Percentiles rank a stretch among this genome's conserved stretches.
Conservation (phyloP, 805 yeast genomes). For the Sungouiella thailandica region DNA sequence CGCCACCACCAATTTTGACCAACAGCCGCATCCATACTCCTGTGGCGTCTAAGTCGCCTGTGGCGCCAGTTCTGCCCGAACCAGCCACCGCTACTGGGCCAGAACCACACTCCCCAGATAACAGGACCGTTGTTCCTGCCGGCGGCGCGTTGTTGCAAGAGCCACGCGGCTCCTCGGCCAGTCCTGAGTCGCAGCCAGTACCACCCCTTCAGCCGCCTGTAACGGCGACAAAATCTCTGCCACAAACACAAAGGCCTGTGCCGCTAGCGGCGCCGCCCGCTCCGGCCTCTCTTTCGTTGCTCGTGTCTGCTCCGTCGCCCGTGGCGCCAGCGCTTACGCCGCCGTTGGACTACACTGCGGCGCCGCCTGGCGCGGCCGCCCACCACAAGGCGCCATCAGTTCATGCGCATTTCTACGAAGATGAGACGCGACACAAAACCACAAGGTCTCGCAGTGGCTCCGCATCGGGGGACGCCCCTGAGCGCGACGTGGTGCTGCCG, state of each 20-base stretch:
- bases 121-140: constrained; percentile 30
- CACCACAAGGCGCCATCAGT: constrained; percentile 58
- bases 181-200: not conserved
- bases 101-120: constrained; percentile 2
- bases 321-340: constrained; percentile 2
- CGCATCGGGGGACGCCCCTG: constrained; percentile 24
- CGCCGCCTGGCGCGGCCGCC: constrained; percentile 26
- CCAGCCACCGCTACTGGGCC: constrained; percentile 1
- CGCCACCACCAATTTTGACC: constrained; percentile 64
- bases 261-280: constrained; percentile 1
- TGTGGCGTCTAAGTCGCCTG: not conserved
- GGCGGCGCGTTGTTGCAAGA: constrained; percentile 42
- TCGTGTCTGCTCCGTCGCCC: not conserved
- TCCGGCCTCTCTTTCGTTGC: not conserved
- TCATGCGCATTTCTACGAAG: constrained; percentile 76
- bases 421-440: constrained; percentile 47
- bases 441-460: constrained; percentile 39
- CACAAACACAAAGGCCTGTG: not conserved
- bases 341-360: constrained; percentile 20
- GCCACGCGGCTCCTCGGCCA: not conserved
- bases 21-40: constrained; percentile 13
- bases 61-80: no score
- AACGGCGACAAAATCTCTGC: not conserved
- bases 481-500: constrained; percentile 14
- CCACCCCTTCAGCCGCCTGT: no score